A percentile compares a stretch with the other conserved stretches of the same genome.
Evolutionary conservation across 257 asterid genomes (phyloP).

Genomic region (Penstemon barbatus): DNA sequence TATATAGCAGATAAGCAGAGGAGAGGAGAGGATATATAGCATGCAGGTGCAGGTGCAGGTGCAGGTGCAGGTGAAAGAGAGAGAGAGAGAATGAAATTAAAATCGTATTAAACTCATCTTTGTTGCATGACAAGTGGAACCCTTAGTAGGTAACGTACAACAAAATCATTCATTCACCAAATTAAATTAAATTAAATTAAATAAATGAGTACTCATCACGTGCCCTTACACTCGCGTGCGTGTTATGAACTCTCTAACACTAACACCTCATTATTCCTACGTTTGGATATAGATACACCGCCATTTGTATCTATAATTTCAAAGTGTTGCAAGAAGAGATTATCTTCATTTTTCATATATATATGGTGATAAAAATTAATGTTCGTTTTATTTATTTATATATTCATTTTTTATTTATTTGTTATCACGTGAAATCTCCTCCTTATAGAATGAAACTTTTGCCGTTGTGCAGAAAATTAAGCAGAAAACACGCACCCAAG

Average conservation of each 20-base stretch:
- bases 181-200: slow-evolving; percentile 21
- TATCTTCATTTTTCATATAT: no score
- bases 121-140: slow-evolving; percentile 52
- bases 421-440: slow-evolving; percentile 27
- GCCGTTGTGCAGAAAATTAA: slow-evolving; percentile 16
- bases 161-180: slow-evolving; percentile 52
- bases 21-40: slow-evolving; percentile 14
- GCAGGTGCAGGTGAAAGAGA: not conserved
- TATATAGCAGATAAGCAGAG: no score
- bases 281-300: slow-evolving; percentile 16
- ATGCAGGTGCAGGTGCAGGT: not conserved
- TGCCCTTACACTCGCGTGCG: slow-evolving; percentile 36
- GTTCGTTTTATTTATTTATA: no score
- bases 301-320: not conserved
- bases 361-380: no score
- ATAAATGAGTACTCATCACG: slow-evolving; percentile 32
- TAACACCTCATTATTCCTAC: slow-evolving; percentile 25
- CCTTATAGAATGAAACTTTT: slow-evolving; percentile 11
- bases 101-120: slow-evolving; percentile 30
- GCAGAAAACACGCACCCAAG: slow-evolving; percentile 37
- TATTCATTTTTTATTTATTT: no score
- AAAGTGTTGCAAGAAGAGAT: no score
- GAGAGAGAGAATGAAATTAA: not conserved
- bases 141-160: slow-evolving; percentile 53
- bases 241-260: slow-evolving; percentile 19